Percentiles rank a stretch among this genome's conserved stretches.
Conservation (phyloP, 2,329 filamentous ascomycete species). For the Trichoderma harzianum region DNA sequence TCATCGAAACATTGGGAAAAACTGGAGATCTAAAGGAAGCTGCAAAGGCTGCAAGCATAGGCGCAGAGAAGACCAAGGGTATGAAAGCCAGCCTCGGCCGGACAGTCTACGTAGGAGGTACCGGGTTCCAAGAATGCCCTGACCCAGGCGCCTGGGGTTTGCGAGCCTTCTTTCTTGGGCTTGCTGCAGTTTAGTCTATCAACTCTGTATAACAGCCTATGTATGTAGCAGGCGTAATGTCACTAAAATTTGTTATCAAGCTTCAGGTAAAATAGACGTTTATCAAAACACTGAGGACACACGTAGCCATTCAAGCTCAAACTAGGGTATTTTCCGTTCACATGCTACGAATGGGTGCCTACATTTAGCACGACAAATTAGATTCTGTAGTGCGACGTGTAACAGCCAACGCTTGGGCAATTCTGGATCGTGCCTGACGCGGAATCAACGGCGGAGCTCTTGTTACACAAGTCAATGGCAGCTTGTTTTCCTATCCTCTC, state of each 20-base stretch:
- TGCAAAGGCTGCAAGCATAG: not conserved
- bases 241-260: not conserved
- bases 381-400: not conserved
- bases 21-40: not conserved
- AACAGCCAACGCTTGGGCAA: not conserved
- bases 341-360: not conserved
- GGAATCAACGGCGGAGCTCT: not conserved
- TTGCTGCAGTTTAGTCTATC: not conserved
- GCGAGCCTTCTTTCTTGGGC: not conserved
- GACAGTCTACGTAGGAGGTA: not conserved
- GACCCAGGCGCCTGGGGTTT: not conserved
- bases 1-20: not conserved
- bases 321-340: not conserved
- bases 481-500: not conserved
- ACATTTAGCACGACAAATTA: not conserved
- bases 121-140: not conserved
- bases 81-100: not conserved
- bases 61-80: not conserved
- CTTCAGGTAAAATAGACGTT: not conserved
- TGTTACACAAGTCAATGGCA: not conserved
- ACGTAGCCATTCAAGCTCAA: not conserved
- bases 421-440: not conserved
- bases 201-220: not conserved
- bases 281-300: not conserved
- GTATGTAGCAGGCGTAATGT: not conserved